Evolutionary conservation across 1,284 basidiomycete genomes (phyloP).

Genomic region (Ganoderma meredithae): DNA sequence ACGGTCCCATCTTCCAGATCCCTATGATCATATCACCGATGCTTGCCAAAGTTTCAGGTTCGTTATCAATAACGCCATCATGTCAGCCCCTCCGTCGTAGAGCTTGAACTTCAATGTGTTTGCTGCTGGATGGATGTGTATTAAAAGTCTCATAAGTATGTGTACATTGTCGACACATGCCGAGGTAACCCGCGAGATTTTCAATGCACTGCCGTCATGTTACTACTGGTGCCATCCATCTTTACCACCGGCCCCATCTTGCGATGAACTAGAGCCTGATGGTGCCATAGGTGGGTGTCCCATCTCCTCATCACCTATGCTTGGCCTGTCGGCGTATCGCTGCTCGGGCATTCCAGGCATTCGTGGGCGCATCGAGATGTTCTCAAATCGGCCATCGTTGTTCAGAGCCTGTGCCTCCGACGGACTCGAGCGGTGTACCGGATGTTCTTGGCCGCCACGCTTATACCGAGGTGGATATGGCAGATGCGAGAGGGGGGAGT

Average conservation of each 20-base stretch:
- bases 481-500: conserved; percentile 67
- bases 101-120: background rate
- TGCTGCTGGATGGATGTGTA: background rate
- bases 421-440: conserved; percentile 41
- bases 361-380: conserved; percentile 13
- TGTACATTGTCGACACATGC: background rate
- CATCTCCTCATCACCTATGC: conserved; percentile 26
- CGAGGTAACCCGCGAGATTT: background rate
- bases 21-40: no score
- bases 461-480: conserved; percentile 79
- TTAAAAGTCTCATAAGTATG: background rate
- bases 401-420: conserved; percentile 17
- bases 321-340: conserved; percentile 24
- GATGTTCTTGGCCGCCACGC: conserved; percentile 50
- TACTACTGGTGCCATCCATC: background rate
- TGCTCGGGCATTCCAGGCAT: conserved; percentile 10
- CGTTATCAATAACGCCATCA: background rate
- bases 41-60: background rate
- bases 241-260: background rate
- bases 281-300: background rate
- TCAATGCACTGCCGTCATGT: background rate
- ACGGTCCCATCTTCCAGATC: no score
- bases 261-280: background rate
- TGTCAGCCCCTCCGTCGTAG: background rate
- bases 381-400: background rate